Conservation (phyloP, 257 asterid genomes). For the Anisodus tanguticus region DNA sequence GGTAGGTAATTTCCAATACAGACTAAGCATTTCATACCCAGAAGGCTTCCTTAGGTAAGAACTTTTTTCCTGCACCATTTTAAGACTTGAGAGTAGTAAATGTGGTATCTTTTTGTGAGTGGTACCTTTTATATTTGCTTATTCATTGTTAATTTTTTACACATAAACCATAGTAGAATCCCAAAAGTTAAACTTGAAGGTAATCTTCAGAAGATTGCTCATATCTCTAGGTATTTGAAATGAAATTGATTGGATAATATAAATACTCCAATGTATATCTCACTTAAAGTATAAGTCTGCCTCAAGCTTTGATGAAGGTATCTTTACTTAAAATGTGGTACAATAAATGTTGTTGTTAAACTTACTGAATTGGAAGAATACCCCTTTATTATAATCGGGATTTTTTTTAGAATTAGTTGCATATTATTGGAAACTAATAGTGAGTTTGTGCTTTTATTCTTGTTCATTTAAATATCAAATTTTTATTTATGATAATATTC, state of each 20-base stretch:
- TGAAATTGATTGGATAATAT: neutral
- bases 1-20: neutral
- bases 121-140: neutral
- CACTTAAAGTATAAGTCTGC: neutral
- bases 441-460: neutral
- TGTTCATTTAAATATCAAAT: too few relatives aligned
- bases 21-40: neutral
- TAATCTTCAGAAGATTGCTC: neutral
- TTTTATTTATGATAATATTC: too few relatives aligned
- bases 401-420: too few relatives aligned
- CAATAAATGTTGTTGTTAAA: neutral
- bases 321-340: neutral
- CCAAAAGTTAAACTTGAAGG: neutral
- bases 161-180: neutral
- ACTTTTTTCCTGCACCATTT: neutral
- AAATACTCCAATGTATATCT: neutral
- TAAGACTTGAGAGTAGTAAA: neutral
- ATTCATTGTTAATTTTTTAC: neutral
- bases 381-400: neutral
- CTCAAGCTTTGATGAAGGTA: neutral
- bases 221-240: neutral
- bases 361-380: neutral
- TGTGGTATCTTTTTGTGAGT: neutral
- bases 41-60: neutral
- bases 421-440: too few relatives aligned